A percentile compares a stretch with the other conserved stretches of the same genome.
phyloP scores from a whole-genome alignment of 192 early-diverging fungal genomes.

The Coemansia pectinata region DNA sequence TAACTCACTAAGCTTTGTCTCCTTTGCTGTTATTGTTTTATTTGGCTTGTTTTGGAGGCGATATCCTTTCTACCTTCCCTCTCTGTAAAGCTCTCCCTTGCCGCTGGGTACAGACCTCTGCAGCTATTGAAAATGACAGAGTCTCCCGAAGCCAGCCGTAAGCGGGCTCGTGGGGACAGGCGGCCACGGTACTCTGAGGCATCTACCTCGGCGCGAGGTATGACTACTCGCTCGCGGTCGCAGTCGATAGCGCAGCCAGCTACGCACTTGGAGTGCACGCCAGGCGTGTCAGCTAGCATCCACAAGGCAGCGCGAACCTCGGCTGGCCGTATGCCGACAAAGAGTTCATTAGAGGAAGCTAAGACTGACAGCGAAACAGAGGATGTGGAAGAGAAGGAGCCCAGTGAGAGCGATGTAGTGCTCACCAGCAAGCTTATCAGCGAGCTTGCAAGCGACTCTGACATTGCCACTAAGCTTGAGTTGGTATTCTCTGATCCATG shows the following conservation, averaged over 20 bases:
- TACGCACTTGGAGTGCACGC: neutral
- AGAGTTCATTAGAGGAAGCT: neutral
- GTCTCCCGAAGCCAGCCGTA: constrained; percentile 36
- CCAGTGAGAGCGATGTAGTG: constrained; percentile 6
- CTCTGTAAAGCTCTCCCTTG: neutral
- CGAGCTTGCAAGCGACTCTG: constrained; percentile 22
- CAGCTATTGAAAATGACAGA: constrained; percentile 26
- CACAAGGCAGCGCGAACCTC: neutral
- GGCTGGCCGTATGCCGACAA: neutral
- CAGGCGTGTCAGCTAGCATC: neutral
- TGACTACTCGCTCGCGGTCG: constrained; percentile 48
- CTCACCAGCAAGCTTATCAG: constrained; percentile 27
- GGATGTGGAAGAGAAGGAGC: neutral
- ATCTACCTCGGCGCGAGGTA: constrained; percentile 17
- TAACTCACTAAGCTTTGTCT: neutral
- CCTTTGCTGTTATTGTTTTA: neutral
- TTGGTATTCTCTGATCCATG: constrained; percentile 48
- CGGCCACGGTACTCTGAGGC: constrained; percentile 18
- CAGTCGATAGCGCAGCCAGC: constrained; percentile 31
- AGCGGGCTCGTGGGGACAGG: constrained; percentile 35
- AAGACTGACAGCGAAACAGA: neutral
- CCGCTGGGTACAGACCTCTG: neutral
- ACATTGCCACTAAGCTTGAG: constrained; percentile 32
- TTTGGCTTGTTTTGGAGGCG: neutral
- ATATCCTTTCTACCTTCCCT: neutral